phyloP scores from a whole-genome alignment of 139 green algal genomes.

The Micromonas commoda region DNA sequence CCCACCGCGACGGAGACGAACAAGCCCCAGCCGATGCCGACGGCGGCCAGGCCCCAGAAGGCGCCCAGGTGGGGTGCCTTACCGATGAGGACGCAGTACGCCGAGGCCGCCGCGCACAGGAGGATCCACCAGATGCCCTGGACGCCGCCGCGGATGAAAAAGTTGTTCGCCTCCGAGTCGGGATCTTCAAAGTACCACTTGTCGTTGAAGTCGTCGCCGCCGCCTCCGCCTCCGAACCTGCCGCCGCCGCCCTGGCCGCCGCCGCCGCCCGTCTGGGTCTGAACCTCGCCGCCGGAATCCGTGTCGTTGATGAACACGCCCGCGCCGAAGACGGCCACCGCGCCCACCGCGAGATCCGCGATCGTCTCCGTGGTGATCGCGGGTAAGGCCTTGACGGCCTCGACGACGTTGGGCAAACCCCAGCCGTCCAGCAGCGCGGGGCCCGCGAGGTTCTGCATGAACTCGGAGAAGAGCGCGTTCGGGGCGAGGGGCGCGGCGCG shows the following conservation, averaged over 20 bases:
- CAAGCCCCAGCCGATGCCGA: constrained; percentile 7
- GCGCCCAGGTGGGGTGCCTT: constrained; percentile 2
- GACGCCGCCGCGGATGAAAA: constrained; percentile 7
- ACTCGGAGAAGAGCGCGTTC: background rate
- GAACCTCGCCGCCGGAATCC: background rate
- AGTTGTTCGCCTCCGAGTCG: background rate
- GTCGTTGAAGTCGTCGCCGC: background rate
- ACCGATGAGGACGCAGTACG: constrained; percentile 10
- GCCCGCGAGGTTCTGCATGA: background rate
- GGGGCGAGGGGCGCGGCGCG: no score
- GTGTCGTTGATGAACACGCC: background rate
- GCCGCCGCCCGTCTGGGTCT: background rate
- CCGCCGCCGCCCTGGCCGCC: background rate
- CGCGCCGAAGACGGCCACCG: background rate
- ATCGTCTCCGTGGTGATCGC: background rate
- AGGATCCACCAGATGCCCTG: background rate
- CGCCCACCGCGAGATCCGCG: background rate
- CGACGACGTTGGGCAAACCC: background rate
- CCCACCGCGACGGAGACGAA: background rate
- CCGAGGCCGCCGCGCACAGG: background rate
- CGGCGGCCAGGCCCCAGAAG: constrained; percentile 2
- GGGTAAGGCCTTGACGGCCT: background rate
- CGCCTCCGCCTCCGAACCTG: background rate
- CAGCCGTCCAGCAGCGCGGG: background rate
- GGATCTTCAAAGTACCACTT: constrained; percentile 1